Conservation (phyloP, 106 monocot genomes). For the Dioscorea dumetorum region DNA sequence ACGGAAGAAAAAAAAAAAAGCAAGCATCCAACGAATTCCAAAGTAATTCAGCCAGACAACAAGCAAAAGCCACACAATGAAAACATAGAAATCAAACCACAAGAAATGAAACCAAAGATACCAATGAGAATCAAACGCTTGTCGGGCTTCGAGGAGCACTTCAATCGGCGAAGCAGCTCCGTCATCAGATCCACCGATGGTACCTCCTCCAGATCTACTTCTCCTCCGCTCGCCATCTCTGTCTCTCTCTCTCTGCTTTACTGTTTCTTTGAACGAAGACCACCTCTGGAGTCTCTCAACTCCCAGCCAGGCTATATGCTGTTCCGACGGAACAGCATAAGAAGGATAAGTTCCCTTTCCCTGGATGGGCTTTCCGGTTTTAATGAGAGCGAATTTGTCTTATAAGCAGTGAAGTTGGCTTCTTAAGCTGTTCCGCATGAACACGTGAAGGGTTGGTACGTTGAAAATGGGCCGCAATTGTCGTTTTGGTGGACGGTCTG, state of each 20-base stretch:
- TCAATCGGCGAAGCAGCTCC: slow-evolving; percentile 93
- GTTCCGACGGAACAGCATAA: neutral
- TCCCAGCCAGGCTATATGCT: neutral
- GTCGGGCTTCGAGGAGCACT: slow-evolving; percentile 88
- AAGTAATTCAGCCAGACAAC: too few relatives aligned
- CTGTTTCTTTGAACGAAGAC: neutral
- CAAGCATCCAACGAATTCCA: too few relatives aligned
- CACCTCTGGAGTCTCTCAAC: neutral
- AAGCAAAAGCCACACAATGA: too few relatives aligned
- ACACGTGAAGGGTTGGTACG: too few relatives aligned
- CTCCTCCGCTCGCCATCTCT: slow-evolving; percentile 21
- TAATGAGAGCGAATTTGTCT: neutral
- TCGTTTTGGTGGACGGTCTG: too few relatives aligned
- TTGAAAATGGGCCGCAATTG: too few relatives aligned
- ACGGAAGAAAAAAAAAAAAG: too few relatives aligned
- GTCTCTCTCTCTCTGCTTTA: neutral
- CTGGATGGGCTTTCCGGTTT: neutral
- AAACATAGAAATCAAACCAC: too few relatives aligned
- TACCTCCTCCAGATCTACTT: slow-evolving; percentile 55
- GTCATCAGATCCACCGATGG: slow-evolving; percentile 84
- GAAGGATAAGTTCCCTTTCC: neutral
- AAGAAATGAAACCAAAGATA: slow-evolving; percentile 7
- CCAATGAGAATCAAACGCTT: slow-evolving; percentile 94
- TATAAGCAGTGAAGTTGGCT: neutral
- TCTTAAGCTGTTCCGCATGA: too few relatives aligned